phyloP scores from a whole-genome alignment of 495 filamentous ascomycete species.

The Tirmania nivea region DNA sequence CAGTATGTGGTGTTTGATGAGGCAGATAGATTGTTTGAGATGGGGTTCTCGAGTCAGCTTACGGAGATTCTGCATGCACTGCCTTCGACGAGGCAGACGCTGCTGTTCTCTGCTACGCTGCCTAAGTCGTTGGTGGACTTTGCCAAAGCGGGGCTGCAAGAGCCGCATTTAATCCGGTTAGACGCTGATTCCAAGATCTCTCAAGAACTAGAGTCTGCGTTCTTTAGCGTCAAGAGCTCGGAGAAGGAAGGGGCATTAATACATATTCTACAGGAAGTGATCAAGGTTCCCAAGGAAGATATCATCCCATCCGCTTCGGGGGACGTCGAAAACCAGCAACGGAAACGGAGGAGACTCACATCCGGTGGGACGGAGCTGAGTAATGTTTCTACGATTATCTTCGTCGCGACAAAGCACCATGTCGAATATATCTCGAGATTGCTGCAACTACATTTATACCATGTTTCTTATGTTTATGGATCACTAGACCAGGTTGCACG shows the following conservation, averaged over 20 bases:
- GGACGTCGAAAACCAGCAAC: conserved; percentile 34
- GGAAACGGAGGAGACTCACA: conserved; percentile 38
- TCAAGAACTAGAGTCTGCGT: conserved; percentile 75
- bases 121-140: conserved; percentile 90
- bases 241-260: conserved; percentile 88
- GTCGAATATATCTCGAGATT: conserved; percentile 80
- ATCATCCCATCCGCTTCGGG: conserved; percentile 5
- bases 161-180: conserved; percentile 65
- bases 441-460: conserved; percentile 52
- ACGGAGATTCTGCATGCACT: conserved; percentile 82
- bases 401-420: conserved; percentile 87
- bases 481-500: conserved; percentile 81
- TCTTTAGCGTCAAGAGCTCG: conserved; percentile 74
- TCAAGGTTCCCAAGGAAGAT: conserved; percentile 57
- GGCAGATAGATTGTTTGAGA: conserved; percentile 88
- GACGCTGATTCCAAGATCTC: conserved; percentile 93
- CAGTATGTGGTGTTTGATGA: conserved; percentile 92
- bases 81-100: conserved; percentile 62
- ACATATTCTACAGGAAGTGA: conserved; percentile 71
- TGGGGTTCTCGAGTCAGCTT: conserved; percentile 87
- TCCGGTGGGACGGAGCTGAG: conserved; percentile 33
- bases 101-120: conserved; percentile 85
- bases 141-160: conserved; percentile 74
- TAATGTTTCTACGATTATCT: conserved; percentile 75
- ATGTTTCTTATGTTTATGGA: conserved; percentile 81